These are phyloP conservation scores for barrel medic (Medicago truncatula) DNA, from an alignment of 306 rosid genomes.

Conservation along the genomic window DNA sequence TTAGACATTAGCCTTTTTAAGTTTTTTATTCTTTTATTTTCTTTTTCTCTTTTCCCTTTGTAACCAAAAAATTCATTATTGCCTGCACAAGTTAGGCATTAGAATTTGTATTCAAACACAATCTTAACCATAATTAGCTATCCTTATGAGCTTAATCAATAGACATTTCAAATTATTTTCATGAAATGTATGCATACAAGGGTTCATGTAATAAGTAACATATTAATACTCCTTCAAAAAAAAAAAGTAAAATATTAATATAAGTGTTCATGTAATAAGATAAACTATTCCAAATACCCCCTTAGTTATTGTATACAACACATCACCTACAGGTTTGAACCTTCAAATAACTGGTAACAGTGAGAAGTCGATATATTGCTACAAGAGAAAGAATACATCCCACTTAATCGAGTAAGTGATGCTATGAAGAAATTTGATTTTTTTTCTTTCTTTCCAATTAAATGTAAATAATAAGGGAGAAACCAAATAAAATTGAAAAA, in stretches of 20 bases:
- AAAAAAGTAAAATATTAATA: not conserved
- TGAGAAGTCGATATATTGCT: constrained; percentile 30
- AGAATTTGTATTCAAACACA: too few species aligned
- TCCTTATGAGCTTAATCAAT: too few species aligned
- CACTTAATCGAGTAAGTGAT: constrained; percentile 34
- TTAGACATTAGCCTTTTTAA: too few species aligned
- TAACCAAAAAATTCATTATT: too few species aligned
- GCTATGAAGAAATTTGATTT: constrained; percentile 38
- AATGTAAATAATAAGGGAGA: constrained; percentile 39
- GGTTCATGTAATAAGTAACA: not conserved
- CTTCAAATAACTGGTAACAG: not conserved
- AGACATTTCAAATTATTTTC: not conserved
- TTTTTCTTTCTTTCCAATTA: constrained; percentile 38
- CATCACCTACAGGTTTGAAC: constrained; percentile 14
- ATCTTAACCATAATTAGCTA: too few species aligned
- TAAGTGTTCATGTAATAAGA: not conserved
- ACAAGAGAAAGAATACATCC: constrained; percentile 41
- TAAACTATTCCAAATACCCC: not conserved
- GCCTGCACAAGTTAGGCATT: too few species aligned
- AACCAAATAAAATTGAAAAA: constrained; percentile 19
- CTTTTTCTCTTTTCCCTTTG: too few species aligned
- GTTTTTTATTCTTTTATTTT: too few species aligned
- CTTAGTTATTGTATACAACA: not conserved
- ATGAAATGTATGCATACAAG: not conserved
- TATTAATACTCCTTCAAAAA: too few species aligned